phyloP scores from a whole-genome alignment of 108 stramenopile species.

The Cyclotella cryptica region DNA sequence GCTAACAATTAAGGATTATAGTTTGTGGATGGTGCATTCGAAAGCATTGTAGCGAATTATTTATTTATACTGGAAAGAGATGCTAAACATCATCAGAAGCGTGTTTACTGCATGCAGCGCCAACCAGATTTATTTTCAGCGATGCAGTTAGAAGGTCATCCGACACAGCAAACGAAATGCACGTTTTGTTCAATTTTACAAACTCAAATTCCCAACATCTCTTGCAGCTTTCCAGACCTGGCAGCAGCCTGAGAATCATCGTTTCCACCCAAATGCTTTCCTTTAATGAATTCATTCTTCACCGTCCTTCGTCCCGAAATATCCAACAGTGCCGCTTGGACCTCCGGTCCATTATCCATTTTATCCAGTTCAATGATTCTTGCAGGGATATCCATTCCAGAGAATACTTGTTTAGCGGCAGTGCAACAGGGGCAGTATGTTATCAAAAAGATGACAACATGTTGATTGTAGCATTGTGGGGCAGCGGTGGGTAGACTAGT shows the following conservation, averaged over 20 bases:
- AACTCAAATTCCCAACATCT: constrained; percentile 57
- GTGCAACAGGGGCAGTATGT: constrained; percentile 80
- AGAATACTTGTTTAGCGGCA: constrained; percentile 68
- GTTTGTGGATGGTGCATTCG: too few relatives aligned
- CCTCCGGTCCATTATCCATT: constrained; percentile 65
- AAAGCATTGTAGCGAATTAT: background rate
- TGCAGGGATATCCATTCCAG: constrained; percentile 47
- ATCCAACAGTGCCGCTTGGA: constrained; percentile 56
- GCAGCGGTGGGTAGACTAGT: too few relatives aligned
- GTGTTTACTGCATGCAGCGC: too few relatives aligned
- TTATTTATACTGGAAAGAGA: background rate
- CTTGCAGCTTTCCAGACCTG: constrained; percentile 66
- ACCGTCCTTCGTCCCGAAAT: constrained; percentile 65
- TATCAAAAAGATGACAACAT: constrained; percentile 70
- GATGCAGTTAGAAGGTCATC: too few relatives aligned
- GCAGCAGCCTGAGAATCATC: constrained; percentile 77
- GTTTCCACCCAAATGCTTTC: constrained; percentile 82
- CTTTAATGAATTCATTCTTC: constrained; percentile 68
- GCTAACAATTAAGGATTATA: background rate
- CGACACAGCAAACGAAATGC: too few relatives aligned
- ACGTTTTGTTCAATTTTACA: too few relatives aligned
- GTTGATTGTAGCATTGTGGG: background rate
- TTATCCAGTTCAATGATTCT: constrained; percentile 70
- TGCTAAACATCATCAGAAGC: too few relatives aligned
- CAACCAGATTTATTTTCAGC: too few relatives aligned